phyloP scores from a whole-genome alignment of 148 eudicot species.

The Chenopodium suecicum region DNA sequence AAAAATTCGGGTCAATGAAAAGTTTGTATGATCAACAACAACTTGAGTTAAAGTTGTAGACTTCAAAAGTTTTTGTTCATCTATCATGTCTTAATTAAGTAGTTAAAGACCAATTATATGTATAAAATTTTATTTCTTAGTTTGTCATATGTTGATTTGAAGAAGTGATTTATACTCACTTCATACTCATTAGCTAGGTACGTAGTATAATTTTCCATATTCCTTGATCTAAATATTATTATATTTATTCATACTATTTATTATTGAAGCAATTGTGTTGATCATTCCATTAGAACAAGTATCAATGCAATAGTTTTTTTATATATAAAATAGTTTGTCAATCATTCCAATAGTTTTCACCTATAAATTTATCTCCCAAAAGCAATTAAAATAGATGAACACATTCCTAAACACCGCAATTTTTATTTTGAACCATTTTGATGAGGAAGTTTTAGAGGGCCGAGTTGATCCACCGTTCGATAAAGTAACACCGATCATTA shows the following conservation, averaged over 20 bases:
- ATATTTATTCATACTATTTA: neutral
- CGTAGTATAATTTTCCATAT: neutral
- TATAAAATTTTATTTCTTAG: neutral
- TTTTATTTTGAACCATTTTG: too few relatives aligned
- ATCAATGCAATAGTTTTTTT: neutral
- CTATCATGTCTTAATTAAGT: neutral
- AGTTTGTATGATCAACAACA: slow-evolving; percentile 16
- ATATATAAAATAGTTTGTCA: too few relatives aligned
- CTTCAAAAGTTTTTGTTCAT: neutral
- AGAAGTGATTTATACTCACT: neutral
- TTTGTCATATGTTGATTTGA: neutral
- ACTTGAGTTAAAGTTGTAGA: slow-evolving; percentile 27
- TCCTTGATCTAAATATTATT: neutral
- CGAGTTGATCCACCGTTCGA: too few relatives aligned
- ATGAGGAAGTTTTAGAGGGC: too few relatives aligned
- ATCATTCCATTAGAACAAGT: too few relatives aligned
- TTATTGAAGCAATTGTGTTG: too few relatives aligned
- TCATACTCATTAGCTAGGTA: neutral
- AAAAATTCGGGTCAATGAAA: neutral
- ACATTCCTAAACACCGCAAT: neutral
- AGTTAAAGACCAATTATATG: neutral
- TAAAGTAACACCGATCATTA: too few relatives aligned
- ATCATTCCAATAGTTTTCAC: neutral
- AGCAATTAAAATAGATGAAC: neutral
- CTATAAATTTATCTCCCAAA: neutral